These are phyloP conservation scores for Salix viminalis DNA, from an alignment of 345 rosid genomes.

Conservation along the genomic window DNA sequence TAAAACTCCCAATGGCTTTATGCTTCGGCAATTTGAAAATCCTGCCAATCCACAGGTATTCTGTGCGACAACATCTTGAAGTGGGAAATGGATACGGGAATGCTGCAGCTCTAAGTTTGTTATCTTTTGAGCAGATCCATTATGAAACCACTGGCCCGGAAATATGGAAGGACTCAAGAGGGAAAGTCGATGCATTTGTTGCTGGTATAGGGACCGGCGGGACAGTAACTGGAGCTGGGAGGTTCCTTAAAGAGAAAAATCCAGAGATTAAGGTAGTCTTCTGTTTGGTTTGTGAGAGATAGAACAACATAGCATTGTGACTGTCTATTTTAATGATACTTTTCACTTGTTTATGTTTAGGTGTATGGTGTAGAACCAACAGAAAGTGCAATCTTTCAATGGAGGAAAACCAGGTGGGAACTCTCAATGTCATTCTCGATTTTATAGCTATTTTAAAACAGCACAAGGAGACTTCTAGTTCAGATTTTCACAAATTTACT, in stretches of 20 bases:
- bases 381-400: constrained; percentile 25
- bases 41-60: constrained; percentile 68
- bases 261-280: constrained; percentile 51
- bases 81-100: not conserved
- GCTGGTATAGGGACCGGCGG: constrained; percentile 96
- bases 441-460: too few species aligned
- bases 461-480: too few species aligned
- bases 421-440: too few species aligned
- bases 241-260: constrained; percentile 63
- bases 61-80: not conserved
- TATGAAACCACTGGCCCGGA: constrained; percentile 75
- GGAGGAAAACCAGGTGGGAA: constrained; percentile 23
- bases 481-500: too few species aligned
- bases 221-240: constrained; percentile 66
- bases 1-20: constrained; percentile 61
- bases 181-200: constrained; percentile 66
- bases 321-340: not conserved
- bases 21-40: constrained; percentile 47
- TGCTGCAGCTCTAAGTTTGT: not conserved
- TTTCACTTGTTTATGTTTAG: constrained; percentile 30
- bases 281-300: not conserved
- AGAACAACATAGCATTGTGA: too few species aligned
- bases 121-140: constrained; percentile 47
- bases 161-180: constrained; percentile 70
- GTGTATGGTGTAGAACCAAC: constrained; percentile 72